phyloP scores from a whole-genome alignment of 2,329 filamentous ascomycete genomes.

The Lachnellula cervina region DNA sequence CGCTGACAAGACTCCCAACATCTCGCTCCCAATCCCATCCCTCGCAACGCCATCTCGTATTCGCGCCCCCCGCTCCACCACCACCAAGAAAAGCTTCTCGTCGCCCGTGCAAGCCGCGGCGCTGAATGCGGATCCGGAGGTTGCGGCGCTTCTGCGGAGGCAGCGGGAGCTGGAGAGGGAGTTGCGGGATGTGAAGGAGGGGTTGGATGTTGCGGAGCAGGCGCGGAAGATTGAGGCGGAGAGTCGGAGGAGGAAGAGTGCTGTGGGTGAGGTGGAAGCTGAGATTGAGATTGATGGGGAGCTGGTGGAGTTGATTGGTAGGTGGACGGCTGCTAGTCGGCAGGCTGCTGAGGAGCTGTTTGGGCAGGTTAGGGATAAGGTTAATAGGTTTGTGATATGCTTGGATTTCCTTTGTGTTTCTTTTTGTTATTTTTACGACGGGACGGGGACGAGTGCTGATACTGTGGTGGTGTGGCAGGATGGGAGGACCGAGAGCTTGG shows the following conservation, averaged over 20 bases:
- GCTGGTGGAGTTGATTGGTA: constrained; percentile 49
- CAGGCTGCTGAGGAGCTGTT: constrained; percentile 66
- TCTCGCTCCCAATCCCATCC: constrained; percentile 5
- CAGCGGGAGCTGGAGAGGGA: constrained; percentile 32
- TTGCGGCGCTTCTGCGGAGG: constrained; percentile 27
- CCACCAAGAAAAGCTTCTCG: constrained; percentile 21
- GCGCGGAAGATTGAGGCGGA: constrained; percentile 45
- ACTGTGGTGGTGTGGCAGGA: constrained; percentile 27
- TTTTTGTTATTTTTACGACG: background rate
- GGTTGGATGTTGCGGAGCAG: constrained; percentile 48
- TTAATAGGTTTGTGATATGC: constrained; percentile 38
- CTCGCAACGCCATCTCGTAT: constrained; percentile 5
- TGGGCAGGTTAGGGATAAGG: constrained; percentile 51
- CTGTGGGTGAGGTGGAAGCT: constrained; percentile 2
- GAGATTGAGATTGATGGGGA: constrained; percentile 53
- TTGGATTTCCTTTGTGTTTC: background rate
- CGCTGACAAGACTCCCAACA: constrained; percentile 2
- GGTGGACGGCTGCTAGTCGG: constrained; percentile 58
- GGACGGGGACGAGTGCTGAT: background rate
- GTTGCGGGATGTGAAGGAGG: constrained; percentile 27
- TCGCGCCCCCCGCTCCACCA: constrained; percentile 1
- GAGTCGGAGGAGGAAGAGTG: constrained; percentile 15
- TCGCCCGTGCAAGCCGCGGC: constrained; percentile 31
- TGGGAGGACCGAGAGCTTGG: constrained; percentile 59
- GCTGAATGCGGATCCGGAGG: constrained; percentile 30